Evolutionary conservation across 2,329 filamentous ascomycete genomes (phyloP).

Genomic region (Cyclaneusma minus): DNA sequence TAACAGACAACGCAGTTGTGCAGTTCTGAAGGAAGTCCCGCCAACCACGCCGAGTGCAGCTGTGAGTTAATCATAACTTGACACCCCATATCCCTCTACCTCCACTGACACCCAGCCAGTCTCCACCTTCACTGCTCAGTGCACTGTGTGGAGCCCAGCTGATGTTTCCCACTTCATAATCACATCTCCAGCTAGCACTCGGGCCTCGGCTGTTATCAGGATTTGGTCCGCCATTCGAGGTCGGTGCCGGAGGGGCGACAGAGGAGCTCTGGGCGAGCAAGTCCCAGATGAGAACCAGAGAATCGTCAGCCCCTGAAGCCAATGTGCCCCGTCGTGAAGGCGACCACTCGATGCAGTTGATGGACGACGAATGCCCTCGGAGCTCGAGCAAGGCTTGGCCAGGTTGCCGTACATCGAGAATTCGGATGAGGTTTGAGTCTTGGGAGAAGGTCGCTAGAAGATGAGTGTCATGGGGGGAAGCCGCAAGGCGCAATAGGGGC

Average conservation of each 20-base stretch:
- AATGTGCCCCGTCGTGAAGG: slow-evolving; percentile 73
- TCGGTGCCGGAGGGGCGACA: slow-evolving; percentile 17
- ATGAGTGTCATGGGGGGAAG: slow-evolving; percentile 89
- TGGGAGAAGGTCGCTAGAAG: slow-evolving; percentile 93
- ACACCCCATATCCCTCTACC: slow-evolving; percentile 67
- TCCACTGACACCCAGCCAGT: slow-evolving; percentile 73
- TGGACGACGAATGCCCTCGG: slow-evolving; percentile 66
- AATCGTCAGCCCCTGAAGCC: slow-evolving; percentile 85
- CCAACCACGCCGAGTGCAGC: no score
- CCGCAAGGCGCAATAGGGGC: slow-evolving; percentile 65
- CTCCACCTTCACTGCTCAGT: slow-evolving; percentile 52
- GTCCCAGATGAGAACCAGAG: slow-evolving; percentile 86
- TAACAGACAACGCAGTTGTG: no score
- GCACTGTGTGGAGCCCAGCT: slow-evolving; percentile 67
- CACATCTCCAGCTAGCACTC: slow-evolving; percentile 67
- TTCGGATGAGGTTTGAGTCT: slow-evolving; percentile 82
- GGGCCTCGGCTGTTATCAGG: slow-evolving; percentile 48
- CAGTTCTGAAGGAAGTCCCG: no score
- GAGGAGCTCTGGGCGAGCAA: slow-evolving; percentile 44
- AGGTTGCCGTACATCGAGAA: slow-evolving; percentile 89
- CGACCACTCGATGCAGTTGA: slow-evolving; percentile 96
- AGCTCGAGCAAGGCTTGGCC: slow-evolving; percentile 90
- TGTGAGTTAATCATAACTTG: slow-evolving; percentile 18
- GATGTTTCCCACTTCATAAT: slow-evolving; percentile 74
- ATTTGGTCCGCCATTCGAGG: slow-evolving; percentile 32